Evolutionary conservation across 73 alveolate genomes (phyloP).

Genomic region (Paramecium bursaria): DNA sequence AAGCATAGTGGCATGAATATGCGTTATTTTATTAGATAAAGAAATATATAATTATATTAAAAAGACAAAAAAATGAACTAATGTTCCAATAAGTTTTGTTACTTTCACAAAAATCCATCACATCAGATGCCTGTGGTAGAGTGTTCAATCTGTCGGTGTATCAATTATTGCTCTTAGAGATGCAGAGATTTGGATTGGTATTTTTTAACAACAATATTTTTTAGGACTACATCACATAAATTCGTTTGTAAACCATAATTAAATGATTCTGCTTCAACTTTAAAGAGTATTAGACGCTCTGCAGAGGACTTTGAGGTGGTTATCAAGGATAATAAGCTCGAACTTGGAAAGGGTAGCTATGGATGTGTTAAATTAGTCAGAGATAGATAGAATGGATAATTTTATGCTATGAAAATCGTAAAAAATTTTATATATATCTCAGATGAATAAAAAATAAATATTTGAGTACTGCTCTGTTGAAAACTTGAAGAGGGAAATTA

Average conservation of each 20-base stretch:
- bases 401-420: slow-evolving; percentile 70
- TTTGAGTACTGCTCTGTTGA: slow-evolving; percentile 65
- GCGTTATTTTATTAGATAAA: slow-evolving; percentile 62
- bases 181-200: slow-evolving; percentile 52
- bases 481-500: slow-evolving; percentile 82
- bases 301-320: slow-evolving; percentile 44
- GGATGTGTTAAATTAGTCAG: slow-evolving; percentile 63
- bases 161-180: slow-evolving; percentile 44
- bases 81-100: slow-evolving; percentile 46
- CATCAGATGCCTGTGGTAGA: neutral
- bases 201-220: neutral
- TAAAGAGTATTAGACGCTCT: slow-evolving; percentile 1
- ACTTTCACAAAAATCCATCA: neutral
- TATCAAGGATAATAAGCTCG: slow-evolving; percentile 41
- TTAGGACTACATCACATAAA: slow-evolving; percentile 42
- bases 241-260: slow-evolving; percentile 29
- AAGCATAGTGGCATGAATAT: slow-evolving; percentile 1
- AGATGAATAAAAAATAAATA: slow-evolving; percentile 63
- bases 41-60: neutral
- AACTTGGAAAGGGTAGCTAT: slow-evolving; percentile 65
- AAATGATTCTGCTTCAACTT: slow-evolving; percentile 35
- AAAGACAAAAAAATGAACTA: neutral
- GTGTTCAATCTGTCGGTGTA: neutral
- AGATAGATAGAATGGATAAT: slow-evolving; percentile 57
- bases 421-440: neutral